Evolutionary conservation across 164 flowering plant species (phyloP).

Genomic region (Macadamia integrifolia): DNA sequence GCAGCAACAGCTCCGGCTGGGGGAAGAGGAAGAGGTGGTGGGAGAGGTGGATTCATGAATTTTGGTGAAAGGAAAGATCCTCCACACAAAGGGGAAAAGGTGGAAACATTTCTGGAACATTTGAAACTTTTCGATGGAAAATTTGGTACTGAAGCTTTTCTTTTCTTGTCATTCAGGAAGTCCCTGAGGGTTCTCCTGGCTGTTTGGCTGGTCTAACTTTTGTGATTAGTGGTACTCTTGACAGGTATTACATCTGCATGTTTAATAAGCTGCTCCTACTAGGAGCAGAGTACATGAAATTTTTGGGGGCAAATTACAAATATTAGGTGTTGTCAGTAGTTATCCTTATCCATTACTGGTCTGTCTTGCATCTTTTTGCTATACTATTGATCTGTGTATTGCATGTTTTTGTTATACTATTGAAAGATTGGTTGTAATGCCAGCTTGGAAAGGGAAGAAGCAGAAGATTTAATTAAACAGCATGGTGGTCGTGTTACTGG

Average conservation of each 20-base stretch:
- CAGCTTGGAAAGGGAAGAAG: constrained; percentile 98
- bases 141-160: too few relatives aligned
- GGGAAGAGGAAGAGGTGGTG: constrained; percentile 79
- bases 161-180: constrained; percentile 55
- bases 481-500: constrained; percentile 97
- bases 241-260: constrained; percentile 14
- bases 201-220: constrained; percentile 87
- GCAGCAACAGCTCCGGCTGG: constrained; percentile 20
- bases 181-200: constrained; percentile 85
- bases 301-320: too few relatives aligned
- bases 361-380: too few relatives aligned
- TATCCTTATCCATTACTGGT: too few relatives aligned
- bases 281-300: too few relatives aligned
- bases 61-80: constrained; percentile 97
- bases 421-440: constrained; percentile 5
- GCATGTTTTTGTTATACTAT: too few relatives aligned
- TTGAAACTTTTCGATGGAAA: too few relatives aligned
- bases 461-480: constrained; percentile 90
- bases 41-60: constrained; percentile 90
- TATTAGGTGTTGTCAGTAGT: too few relatives aligned
- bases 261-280: too few relatives aligned
- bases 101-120: too few relatives aligned
- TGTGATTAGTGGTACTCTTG: constrained; percentile 98
- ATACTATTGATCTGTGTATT: too few relatives aligned
- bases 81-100: constrained; percentile 98